Evolutionary conservation across 331 rosid species (phyloP), one percentile per base, ranked within the genome.

Genomic region (Spiraea crenata): DNA sequence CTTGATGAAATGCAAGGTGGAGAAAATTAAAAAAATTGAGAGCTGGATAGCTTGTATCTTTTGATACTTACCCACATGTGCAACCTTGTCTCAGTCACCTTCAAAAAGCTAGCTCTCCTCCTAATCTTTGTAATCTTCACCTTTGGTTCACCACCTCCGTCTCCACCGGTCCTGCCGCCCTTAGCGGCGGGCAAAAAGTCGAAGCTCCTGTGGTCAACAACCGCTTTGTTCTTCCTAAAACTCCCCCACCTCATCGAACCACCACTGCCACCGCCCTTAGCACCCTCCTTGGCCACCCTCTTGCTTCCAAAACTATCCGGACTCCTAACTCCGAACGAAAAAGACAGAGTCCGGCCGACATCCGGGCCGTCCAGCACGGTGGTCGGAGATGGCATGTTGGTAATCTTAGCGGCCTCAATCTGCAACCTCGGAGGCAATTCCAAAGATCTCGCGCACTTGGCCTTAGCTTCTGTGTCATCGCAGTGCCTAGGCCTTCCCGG

Each of bases 361-460:
- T 89, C 89, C 15, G 95, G 97, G 68, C 95, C 95, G 45, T 86
- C 91, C 65, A 86, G 48, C 4, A 88, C 92, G 2, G 95, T 91
- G 0, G 95, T 89, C 1, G 96, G 97, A 2, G 96, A 90, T 59
- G 83, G 60, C 57, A 60, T 7, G 57, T 76, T 74, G 57, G 83
- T 20, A 4, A 61, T 57, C 71, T 81, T 82, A 14, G 74, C 55
- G 34, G 73, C 50, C 34, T 88, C 87, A 7, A 2, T 16, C 1
- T 78, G 54, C 86, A 90, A 76, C 89, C 97, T 85, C n/a, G 99
- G 99, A 74, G 99, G 99, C 45, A 91, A 85, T 25, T 85, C 92
- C 78, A 95, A 76, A 39, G 96, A 77, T 80, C 80, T 86, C 3
- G 34, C 67, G 16, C 74, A 52, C 56, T 7, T 59, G 67, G 82